These are phyloP conservation scores for Saturnispora ahearnii DNA, from an alignment of 805 yeast species.

Conservation along the genomic window DNA sequence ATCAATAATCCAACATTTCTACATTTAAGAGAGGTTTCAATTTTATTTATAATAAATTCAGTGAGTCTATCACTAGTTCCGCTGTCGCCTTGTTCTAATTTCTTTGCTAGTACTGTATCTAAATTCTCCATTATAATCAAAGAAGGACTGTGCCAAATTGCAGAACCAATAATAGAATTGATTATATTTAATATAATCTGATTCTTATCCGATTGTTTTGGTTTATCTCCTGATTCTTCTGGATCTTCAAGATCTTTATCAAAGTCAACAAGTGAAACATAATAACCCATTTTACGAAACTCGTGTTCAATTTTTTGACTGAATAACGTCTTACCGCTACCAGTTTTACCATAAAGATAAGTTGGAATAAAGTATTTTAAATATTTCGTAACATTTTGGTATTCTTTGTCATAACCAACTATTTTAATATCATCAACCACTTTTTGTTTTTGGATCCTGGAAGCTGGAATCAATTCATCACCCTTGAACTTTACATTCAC, in stretches of 20 bases:
- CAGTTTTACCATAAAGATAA: conserved; percentile 63
- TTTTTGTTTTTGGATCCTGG: conserved; percentile 26
- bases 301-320: conserved; percentile 33
- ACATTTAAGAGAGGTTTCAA: conserved; percentile 36
- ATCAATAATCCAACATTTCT: conserved; percentile 51
- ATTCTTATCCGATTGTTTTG: conserved; percentile 5
- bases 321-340: conserved; percentile 70
- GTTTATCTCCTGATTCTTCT: neutral
- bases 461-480: conserved; percentile 36
- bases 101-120: conserved; percentile 64
- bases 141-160: conserved; percentile 67
- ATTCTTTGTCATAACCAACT: conserved; percentile 48
- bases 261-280: conserved; percentile 34
- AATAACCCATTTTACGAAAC: conserved; percentile 35
- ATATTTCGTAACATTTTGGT: conserved; percentile 33
- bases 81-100: conserved; percentile 48
- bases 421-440: conserved; percentile 20
- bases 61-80: conserved; percentile 54
- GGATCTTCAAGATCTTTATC: conserved; percentile 2
- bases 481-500: conserved; percentile 32
- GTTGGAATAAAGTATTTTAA: conserved; percentile 41
- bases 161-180: conserved; percentile 38
- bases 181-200: conserved; percentile 30
- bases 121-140: conserved; percentile 69
- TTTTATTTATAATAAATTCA: conserved; percentile 42